A percentile compares a stretch with the other conserved stretches of the same genome.
Conservation (phyloP, 768 basidiomycete genomes). For the Tremella mesenterica region DNA sequence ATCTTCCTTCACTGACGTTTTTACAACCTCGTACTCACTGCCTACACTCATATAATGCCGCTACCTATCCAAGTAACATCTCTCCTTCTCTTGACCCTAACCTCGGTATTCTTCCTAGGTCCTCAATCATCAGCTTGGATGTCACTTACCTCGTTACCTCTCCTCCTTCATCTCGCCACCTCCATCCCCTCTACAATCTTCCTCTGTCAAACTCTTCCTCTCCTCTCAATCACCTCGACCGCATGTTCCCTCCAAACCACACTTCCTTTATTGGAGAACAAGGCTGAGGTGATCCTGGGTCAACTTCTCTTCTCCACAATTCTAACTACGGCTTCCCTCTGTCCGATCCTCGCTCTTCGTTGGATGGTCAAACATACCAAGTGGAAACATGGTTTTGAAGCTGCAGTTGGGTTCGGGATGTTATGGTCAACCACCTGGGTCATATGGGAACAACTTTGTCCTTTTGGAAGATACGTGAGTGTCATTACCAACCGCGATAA, state of each 20-base stretch:
- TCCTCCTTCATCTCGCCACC: constrained; percentile 5
- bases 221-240: not conserved
- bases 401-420: constrained; percentile 6
- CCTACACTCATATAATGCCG: no score
- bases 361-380: not conserved
- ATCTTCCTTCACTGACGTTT: not conserved
- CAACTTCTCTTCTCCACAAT: constrained; percentile 1
- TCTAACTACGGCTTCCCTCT: not conserved
- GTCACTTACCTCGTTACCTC: constrained; percentile 7
- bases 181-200: not conserved
- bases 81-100: constrained; percentile 1
- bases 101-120: constrained; percentile 3
- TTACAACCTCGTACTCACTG: no score
- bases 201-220: not conserved
- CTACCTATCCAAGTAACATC: not conserved
- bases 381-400: constrained; percentile 5
- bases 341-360: not conserved
- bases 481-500: constrained; percentile 1
- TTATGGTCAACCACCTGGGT: constrained; percentile 8
- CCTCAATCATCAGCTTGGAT: constrained; percentile 4
- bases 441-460: constrained; percentile 2
- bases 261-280: not conserved
- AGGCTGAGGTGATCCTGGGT: constrained; percentile 1
- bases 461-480: constrained; percentile 8
- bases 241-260: not conserved